Conservation (phyloP, 129 eudicot genomes). For the Heracleum sosnowskyi region DNA sequence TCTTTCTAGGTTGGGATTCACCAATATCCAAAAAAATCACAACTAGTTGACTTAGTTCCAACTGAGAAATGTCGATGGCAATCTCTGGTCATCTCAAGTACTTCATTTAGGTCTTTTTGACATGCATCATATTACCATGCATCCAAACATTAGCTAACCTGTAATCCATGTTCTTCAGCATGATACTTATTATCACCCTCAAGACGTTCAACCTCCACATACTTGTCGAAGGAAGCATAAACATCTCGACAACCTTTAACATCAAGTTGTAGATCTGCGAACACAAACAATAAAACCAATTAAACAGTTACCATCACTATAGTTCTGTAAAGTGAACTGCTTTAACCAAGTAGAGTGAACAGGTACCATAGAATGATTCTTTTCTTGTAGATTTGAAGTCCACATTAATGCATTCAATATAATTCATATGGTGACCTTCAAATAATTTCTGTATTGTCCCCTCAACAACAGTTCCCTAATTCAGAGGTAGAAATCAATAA, state of each 20-base stretch:
- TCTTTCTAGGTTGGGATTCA: neutral
- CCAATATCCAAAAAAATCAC: neutral
- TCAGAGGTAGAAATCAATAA: constrained; percentile 14
- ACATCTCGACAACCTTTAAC: constrained; percentile 96
- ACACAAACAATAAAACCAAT: neutral
- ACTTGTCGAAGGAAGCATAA: constrained; percentile 97
- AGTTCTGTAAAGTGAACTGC: neutral
- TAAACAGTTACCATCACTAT: neutral
- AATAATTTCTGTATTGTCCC: constrained; percentile 95
- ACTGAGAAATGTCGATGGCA: neutral
- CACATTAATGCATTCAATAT: constrained; percentile 90
- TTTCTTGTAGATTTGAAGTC: constrained; percentile 93
- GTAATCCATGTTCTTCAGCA: constrained; percentile 83
- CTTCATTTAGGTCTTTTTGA: neutral
- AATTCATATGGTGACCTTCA: constrained; percentile 98
- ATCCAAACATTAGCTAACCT: constrained; percentile 39
- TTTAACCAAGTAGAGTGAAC: constrained; percentile 6
- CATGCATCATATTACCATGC: neutral
- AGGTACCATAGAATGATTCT: constrained; percentile 89
- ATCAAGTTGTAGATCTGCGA: constrained; percentile 94
- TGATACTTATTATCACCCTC: constrained; percentile 98
- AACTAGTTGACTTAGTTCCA: neutral
- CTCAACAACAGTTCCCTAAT: constrained; percentile 95
- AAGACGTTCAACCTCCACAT: constrained; percentile 93
- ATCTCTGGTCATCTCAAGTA: neutral